Conservation (phyloP, 75 land plant genomes). For the Selaginella moellendorffii region DNA sequence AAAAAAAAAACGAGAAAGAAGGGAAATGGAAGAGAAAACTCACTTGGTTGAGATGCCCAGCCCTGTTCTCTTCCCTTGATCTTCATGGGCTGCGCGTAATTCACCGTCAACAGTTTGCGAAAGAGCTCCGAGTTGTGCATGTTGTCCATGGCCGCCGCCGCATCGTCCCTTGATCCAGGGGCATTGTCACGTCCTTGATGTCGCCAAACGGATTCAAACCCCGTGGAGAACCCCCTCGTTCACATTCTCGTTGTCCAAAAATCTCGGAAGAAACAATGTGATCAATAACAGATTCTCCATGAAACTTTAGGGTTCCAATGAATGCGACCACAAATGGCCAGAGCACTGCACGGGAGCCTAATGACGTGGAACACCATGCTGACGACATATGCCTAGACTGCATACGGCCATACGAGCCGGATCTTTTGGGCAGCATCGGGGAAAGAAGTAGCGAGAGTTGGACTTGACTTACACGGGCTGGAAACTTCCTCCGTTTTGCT, state of each 20-base stretch:
- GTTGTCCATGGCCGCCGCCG: constrained; percentile 95
- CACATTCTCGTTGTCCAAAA: constrained; percentile 61
- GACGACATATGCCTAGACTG: too few relatives aligned
- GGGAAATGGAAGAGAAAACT: constrained; percentile 5
- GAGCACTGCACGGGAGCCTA: too few relatives aligned
- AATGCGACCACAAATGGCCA: too few relatives aligned
- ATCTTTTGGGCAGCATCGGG: too few relatives aligned
- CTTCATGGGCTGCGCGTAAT: constrained; percentile 78
- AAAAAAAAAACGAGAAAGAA: not conserved
- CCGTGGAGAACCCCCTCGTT: constrained; percentile 72
- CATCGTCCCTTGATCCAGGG: constrained; percentile 92
- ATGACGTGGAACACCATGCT: too few relatives aligned
- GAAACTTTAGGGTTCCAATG: too few relatives aligned
- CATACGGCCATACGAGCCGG: too few relatives aligned
- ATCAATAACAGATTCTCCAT: too few relatives aligned
- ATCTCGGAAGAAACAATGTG: not conserved
- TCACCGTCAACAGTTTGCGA: constrained; percentile 92
- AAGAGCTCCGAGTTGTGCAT: constrained; percentile 95
- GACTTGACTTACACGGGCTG: too few relatives aligned
- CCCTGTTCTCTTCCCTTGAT: constrained; percentile 99
- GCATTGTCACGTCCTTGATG: constrained; percentile 90
- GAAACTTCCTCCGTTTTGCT: too few relatives aligned
- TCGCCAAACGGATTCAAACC: constrained; percentile 92
- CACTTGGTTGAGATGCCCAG: constrained; percentile 98
- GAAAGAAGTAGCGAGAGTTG: too few relatives aligned